Conservation (phyloP, 352 stramenopile species). For the Pythium chondricola region DNA sequence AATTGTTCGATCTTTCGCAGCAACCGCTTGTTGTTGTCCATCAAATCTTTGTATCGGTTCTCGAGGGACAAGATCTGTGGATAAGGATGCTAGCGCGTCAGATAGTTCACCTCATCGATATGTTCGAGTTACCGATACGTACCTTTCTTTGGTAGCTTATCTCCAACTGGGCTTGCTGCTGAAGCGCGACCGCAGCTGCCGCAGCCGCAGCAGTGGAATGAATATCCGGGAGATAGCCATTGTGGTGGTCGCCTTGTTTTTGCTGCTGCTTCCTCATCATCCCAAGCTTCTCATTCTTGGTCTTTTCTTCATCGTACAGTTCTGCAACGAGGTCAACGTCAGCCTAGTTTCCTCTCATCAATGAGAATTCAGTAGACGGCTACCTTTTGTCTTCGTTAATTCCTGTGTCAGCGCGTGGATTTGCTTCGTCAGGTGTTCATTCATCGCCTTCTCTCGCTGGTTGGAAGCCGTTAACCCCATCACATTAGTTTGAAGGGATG, state of each 20-base stretch:
- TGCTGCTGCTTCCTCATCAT: constrained; percentile 22
- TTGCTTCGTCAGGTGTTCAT: constrained; percentile 31
- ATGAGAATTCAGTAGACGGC: background rate
- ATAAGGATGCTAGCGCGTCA: too few species aligned
- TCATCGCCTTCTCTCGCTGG: constrained; percentile 39
- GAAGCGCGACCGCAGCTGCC: constrained; percentile 30
- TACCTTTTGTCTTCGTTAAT: constrained; percentile 36
- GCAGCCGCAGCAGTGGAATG: constrained; percentile 15
- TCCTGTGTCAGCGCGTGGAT: constrained; percentile 25
- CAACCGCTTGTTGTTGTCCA: constrained; percentile 69
- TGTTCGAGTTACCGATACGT: background rate
- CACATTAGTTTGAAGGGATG: constrained; percentile 44
- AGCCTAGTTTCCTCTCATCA: background rate
- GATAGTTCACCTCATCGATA: too few species aligned
- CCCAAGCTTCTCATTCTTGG: constrained; percentile 40
- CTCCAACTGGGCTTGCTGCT: constrained; percentile 66
- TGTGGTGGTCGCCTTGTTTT: constrained; percentile 8
- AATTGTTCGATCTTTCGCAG: constrained; percentile 57
- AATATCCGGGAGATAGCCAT: constrained; percentile 40
- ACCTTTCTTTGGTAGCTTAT: constrained; percentile 65
- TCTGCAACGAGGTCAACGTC: constrained; percentile 21
- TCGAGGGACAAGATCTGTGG: constrained; percentile 50
- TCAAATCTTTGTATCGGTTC: constrained; percentile 46
- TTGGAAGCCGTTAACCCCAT: constrained; percentile 33
- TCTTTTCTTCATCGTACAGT: constrained; percentile 34